Evolutionary conservation across 305 asterid genomes (phyloP).

Genomic region (Solanum hybrid): DNA sequence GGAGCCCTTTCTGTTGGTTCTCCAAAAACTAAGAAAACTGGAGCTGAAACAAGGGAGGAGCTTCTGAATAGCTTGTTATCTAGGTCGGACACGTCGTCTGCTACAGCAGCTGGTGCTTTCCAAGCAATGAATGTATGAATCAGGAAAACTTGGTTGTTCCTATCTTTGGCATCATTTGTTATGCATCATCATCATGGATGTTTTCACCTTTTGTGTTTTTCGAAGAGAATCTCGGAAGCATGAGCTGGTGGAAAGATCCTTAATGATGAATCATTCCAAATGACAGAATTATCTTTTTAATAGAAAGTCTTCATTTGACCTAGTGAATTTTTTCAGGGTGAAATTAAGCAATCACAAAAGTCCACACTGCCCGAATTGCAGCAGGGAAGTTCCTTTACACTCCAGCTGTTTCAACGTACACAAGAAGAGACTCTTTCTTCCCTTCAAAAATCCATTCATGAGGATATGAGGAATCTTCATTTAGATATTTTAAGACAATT

Average conservation of each 20-base stretch:
- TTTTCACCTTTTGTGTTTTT: not conserved
- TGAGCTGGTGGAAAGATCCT: not conserved
- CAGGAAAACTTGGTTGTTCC: conserved; percentile 5
- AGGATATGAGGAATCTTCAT: conserved; percentile 86
- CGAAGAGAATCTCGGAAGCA: not conserved
- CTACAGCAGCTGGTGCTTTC: conserved; percentile 34
- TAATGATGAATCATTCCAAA: not conserved
- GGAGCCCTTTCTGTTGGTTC: conserved; percentile 48
- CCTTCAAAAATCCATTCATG: conserved; percentile 79
- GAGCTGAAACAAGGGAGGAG: conserved; percentile 83
- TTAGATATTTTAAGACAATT: conserved; percentile 77
- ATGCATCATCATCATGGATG: not conserved
- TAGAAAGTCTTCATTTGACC: not conserved
- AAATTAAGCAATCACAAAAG: conserved; percentile 31
- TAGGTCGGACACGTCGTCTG: conserved; percentile 49
- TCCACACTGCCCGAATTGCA: conserved; percentile 40
- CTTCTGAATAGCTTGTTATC: conserved; percentile 55
- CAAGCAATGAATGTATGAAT: conserved; percentile 55
- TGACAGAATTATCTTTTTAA: not conserved
- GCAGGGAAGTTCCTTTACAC: conserved; percentile 75
- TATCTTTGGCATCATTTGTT: conserved; percentile 6
- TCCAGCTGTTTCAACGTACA: conserved; percentile 84
- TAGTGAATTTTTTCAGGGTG: conserved; percentile 43
- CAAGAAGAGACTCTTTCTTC: conserved; percentile 84
- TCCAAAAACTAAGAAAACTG: conserved; percentile 84